A percentile compares a stretch with the other conserved stretches of the same genome.
Evolutionary conservation across 225 moss, liverwort and hornwort species (phyloP).

Genomic region (Rhytidiadelphus loreus): DNA sequence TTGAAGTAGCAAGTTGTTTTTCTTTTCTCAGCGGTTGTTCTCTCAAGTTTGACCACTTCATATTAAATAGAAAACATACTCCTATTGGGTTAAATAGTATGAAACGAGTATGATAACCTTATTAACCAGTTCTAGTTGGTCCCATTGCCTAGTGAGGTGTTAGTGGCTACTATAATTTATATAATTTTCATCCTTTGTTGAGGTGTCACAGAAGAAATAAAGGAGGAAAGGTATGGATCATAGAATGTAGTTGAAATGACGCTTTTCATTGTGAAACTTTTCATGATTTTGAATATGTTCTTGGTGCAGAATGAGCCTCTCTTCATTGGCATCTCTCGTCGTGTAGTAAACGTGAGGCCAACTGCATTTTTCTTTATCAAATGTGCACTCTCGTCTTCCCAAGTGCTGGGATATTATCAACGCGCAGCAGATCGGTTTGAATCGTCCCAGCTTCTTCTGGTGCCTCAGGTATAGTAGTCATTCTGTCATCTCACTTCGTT

Average conservation of each 20-base stretch:
- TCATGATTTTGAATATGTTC: neutral
- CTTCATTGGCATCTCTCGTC: conserved; percentile 81
- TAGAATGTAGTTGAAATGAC: neutral
- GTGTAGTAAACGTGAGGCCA: conserved; percentile 66
- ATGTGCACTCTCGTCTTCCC: conserved; percentile 48
- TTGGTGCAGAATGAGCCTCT: conserved; percentile 64
- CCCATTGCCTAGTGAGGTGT: neutral
- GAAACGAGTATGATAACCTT: neutral
- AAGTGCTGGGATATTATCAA: conserved; percentile 51
- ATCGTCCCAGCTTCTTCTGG: conserved; percentile 51
- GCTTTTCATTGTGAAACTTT: neutral
- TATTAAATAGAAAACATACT: neutral
- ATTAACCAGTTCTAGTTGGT: neutral
- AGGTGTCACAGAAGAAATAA: neutral
- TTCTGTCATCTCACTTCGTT: neutral
- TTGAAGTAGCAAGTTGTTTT: neutral
- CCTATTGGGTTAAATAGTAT: neutral
- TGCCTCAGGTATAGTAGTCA: conserved; percentile 27
- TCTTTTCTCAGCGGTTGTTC: neutral
- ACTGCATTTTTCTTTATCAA: conserved; percentile 82
- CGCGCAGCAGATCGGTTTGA: conserved; percentile 72
- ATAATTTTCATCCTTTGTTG: neutral
- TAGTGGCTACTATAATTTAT: neutral
- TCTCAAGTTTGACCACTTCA: neutral
- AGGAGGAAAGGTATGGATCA: neutral